Evolutionary conservation across 177 flowering plant genomes (phyloP), one percentile per base, ranked within the genome.

Genomic region (Telopea speciosissima): DNA sequence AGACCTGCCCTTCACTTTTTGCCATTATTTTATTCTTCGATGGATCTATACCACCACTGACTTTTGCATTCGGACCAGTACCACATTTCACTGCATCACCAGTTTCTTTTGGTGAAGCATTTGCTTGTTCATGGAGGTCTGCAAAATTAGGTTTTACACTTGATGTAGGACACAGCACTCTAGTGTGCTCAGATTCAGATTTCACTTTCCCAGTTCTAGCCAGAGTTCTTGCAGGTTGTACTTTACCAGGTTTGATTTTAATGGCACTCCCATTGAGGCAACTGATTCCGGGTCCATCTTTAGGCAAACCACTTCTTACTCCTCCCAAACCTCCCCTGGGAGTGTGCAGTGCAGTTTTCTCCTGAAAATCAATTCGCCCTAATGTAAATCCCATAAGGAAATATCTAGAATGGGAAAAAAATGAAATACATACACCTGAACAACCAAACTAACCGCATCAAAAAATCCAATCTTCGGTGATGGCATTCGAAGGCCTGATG

Each of bases 381-480:
- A 1, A 44, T 31, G 56, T 23, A 40, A 22, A 22, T 11, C 10
- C 70, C 67, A 42, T 31, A 49, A 56, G 24, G n/a, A 17, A 25
- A 70, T 36, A 64, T 31, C 1, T 24, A 62, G 22, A 33, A 31
- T 31, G 1, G 19, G n/a, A 45, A 22, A 24, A 26, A 49, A 16
- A 10, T 49, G 17, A 5, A 17, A 42, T 14, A 44, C 6, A 56
- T 17, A 45, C 7, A 19, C 36, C 14, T 52, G 66, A 36, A 66
- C 26, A 66, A 33, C 0, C 68, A 24, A 72, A 84, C 88, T 79
- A 16, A 90, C 95, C 92, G 85, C 89, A 81, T 90, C 98, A 83
- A 93, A 93, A 78, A 90, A 93, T 40, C 96, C 97, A 70, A 88
- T 84, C 78, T 87, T 89, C 22, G 97, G 93, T 61, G 97, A 91